A percentile compares a stretch with the other conserved stretches of the same genome.
phyloP scores from a whole-genome alignment of 495 filamentous ascomycete genomes.

The Penicillium dipodomyicola region DNA sequence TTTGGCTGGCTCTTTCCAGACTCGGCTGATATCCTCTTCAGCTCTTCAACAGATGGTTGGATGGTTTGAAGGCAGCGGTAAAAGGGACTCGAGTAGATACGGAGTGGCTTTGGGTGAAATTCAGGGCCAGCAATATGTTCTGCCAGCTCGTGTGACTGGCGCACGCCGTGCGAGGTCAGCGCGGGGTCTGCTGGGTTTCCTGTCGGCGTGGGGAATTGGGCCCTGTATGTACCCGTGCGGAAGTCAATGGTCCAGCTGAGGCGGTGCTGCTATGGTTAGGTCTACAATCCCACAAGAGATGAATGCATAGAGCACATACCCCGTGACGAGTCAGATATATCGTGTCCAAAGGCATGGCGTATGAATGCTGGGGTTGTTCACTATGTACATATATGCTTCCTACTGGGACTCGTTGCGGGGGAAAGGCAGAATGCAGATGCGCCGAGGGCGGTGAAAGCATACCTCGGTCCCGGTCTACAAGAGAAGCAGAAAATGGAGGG shows the following conservation, averaged over 20 bases:
- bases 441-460: slow-evolving; percentile 20
- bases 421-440: slow-evolving; percentile 18
- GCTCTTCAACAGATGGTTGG: slow-evolving; percentile 58
- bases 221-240: slow-evolving; percentile 67
- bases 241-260: slow-evolving; percentile 83
- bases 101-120: slow-evolving; percentile 61
- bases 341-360: slow-evolving; percentile 59
- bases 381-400: background rate
- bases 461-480: slow-evolving; percentile 22
- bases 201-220: slow-evolving; percentile 72
- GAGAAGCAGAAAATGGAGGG: background rate
- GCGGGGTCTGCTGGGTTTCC: slow-evolving; percentile 84
- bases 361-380: background rate
- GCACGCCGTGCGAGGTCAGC: slow-evolving; percentile 78
- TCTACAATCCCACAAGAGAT: slow-evolving; percentile 14
- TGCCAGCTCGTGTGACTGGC: slow-evolving; percentile 78
- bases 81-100: slow-evolving; percentile 80
- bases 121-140: slow-evolving; percentile 56
- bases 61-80: slow-evolving; percentile 93
- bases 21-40: slow-evolving; percentile 34
- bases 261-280: slow-evolving; percentile 63
- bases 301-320: slow-evolving; percentile 51
- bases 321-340: slow-evolving; percentile 88
- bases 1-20: background rate
- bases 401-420: slow-evolving; percentile 16